A percentile compares a stretch with the other conserved stretches of the same genome.
Conservation (phyloP, 108 stramenopile species). For the Conticribra guillardii region DNA sequence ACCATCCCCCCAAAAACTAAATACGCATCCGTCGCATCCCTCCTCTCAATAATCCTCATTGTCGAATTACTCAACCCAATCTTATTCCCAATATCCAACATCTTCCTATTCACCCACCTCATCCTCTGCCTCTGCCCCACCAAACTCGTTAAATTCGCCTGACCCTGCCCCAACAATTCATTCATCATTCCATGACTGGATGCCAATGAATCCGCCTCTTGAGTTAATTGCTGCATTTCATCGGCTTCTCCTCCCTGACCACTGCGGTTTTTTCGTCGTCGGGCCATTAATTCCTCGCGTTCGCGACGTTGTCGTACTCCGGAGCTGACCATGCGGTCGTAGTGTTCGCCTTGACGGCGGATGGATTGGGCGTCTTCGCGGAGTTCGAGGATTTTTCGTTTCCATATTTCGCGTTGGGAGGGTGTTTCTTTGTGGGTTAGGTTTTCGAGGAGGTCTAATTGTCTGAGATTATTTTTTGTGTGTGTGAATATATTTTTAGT, state of each 20-base stretch:
- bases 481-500: background rate
- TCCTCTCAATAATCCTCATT: conserved; percentile 86
- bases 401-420: conserved; percentile 84
- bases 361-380: conserved; percentile 69
- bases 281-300: conserved; percentile 74
- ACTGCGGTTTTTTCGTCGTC: conserved; percentile 49
- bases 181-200: conserved; percentile 70
- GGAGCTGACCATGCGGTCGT: conserved; percentile 71
- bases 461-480: conserved; percentile 40
- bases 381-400: conserved; percentile 81
- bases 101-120: conserved; percentile 64
- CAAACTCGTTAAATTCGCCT: conserved; percentile 61
- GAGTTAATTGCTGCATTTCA: conserved; percentile 72
- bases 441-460: conserved; percentile 77
- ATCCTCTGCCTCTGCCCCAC: conserved; percentile 71
- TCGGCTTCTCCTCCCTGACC: conserved; percentile 33
- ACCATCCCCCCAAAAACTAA: conserved; percentile 83
- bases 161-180: conserved; percentile 69
- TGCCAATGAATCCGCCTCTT: conserved; percentile 72
- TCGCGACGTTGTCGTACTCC: conserved; percentile 74
- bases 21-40: conserved; percentile 89
- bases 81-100: conserved; percentile 77
- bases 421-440: conserved; percentile 77
- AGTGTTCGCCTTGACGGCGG: conserved; percentile 71
- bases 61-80: conserved; percentile 79